These are phyloP conservation scores for Fistulifera pelliculosa DNA, from an alignment of 108 stramenopile species.

Conservation along the genomic window DNA sequence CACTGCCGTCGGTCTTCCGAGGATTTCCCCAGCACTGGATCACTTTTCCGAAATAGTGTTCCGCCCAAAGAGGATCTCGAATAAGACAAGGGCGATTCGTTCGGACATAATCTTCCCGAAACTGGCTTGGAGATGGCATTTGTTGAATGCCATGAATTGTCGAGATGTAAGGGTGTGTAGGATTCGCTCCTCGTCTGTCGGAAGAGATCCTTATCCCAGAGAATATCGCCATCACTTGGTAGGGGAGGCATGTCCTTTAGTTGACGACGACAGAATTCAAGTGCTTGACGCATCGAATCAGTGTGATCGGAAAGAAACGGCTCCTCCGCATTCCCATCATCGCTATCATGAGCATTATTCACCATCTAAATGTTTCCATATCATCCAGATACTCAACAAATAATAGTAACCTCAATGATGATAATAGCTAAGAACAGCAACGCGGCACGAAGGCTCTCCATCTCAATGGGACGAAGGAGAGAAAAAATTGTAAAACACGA, in stretches of 20 bases:
- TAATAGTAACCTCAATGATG: too few species aligned
- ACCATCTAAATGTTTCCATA: too few species aligned
- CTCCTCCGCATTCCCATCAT: not conserved
- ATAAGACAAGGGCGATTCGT: not conserved
- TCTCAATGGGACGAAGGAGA: too few species aligned
- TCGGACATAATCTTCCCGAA: not conserved
- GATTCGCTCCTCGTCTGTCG: not conserved
- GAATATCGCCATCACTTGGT: not conserved
- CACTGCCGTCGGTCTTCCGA: slow-evolving; percentile 30
- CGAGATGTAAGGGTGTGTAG: not conserved
- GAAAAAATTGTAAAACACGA: too few species aligned
- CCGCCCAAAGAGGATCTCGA: slow-evolving; percentile 2
- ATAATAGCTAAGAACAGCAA: too few species aligned
- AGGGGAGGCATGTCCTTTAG: not conserved
- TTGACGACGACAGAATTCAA: slow-evolving; percentile 5
- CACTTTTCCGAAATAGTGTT: not conserved
- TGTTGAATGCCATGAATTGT: not conserved
- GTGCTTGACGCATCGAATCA: slow-evolving; percentile 5
- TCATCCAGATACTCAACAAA: too few species aligned
- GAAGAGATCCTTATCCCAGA: not conserved
- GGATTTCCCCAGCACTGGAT: not conserved
- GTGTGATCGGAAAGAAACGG: slow-evolving; percentile 6
- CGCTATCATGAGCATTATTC: too few species aligned
- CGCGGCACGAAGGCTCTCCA: too few species aligned
- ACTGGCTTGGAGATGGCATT: not conserved